A percentile compares a stretch with the other conserved stretches of the same genome.
phyloP scores from a whole-genome alignment of 2,329 filamentous ascomycete species.

The Cladosporium cucumerinum region DNA sequence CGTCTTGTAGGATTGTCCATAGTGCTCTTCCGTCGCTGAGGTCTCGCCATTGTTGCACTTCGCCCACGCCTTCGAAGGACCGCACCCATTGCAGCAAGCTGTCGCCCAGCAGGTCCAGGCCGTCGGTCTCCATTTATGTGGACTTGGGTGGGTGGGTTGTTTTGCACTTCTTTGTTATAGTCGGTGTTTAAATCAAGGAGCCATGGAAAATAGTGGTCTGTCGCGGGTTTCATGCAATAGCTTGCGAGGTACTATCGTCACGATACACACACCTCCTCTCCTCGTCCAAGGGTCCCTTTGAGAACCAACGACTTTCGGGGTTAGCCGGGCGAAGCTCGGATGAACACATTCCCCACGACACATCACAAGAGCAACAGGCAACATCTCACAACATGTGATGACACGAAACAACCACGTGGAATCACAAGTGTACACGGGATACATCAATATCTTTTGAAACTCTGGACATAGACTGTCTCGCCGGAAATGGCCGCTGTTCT shows the following conservation, averaged over 20 bases:
- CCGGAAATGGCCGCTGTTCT: not conserved
- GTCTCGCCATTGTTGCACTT: constrained; percentile 40
- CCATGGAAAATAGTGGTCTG: not conserved
- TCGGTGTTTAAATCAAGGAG: not conserved
- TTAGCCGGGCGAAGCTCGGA: not conserved
- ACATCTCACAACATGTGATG: not conserved
- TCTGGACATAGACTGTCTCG: not conserved
- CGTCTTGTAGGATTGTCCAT: constrained; percentile 47
- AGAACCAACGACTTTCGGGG: not conserved
- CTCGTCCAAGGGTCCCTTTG: not conserved
- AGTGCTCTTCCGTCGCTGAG: constrained; percentile 47
- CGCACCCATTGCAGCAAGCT: constrained; percentile 40
- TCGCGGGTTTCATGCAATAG: not conserved
- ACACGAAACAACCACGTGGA: not conserved
- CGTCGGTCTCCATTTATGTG: constrained; percentile 13
- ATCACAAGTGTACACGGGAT: not conserved
- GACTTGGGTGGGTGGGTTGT: not conserved
- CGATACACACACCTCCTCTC: not conserved
- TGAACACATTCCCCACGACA: not conserved
- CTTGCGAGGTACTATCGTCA: not conserved
- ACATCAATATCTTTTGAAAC: not conserved
- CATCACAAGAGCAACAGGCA: not conserved
- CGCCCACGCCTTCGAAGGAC: constrained; percentile 41
- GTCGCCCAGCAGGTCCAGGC: constrained; percentile 26
- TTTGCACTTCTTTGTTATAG: not conserved